phyloP scores from a whole-genome alignment of 2,329 filamentous ascomycete species.

The Paracamarosporium sp. region DNA sequence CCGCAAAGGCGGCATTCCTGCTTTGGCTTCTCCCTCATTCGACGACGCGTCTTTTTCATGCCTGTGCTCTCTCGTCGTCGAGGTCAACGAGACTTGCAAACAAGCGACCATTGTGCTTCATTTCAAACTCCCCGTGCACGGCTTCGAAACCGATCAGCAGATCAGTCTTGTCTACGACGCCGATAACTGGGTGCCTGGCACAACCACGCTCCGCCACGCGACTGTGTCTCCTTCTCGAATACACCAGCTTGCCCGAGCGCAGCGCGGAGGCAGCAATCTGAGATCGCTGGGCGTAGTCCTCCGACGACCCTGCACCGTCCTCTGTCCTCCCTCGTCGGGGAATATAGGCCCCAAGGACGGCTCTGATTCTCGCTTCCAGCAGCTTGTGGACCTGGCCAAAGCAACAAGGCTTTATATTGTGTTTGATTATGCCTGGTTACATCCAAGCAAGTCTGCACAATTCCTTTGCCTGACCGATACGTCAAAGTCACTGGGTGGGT shows the following conservation, averaged over 20 bases:
- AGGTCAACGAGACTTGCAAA: not conserved
- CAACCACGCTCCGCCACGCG: not conserved
- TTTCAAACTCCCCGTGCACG: not conserved
- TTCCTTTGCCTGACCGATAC: not conserved
- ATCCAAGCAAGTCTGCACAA: not conserved
- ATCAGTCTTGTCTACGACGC: slow-evolving; percentile 4
- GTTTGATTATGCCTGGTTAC: slow-evolving; percentile 2
- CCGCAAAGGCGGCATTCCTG: slow-evolving; percentile 3
- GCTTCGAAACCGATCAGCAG: not conserved
- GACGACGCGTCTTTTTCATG: not conserved
- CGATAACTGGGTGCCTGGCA: not conserved
- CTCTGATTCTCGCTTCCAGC: not conserved
- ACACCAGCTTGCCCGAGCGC: not conserved
- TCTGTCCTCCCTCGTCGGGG: not conserved
- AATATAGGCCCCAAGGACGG: not conserved
- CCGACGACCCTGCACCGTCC: not conserved
- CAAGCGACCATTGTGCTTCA: not conserved
- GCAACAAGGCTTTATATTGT: not conserved
- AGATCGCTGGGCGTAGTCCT: not conserved
- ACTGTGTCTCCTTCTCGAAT: not conserved
- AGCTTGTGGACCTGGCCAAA: not conserved
- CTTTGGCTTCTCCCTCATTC: not conserved
- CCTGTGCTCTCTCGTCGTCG: not conserved
- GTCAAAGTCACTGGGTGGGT: not conserved
- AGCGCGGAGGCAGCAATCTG: not conserved